Percentiles rank a stretch among this genome's conserved stretches.
Conservation (phyloP, 805 yeast species). For the Wickerhamia fluorescens region DNA sequence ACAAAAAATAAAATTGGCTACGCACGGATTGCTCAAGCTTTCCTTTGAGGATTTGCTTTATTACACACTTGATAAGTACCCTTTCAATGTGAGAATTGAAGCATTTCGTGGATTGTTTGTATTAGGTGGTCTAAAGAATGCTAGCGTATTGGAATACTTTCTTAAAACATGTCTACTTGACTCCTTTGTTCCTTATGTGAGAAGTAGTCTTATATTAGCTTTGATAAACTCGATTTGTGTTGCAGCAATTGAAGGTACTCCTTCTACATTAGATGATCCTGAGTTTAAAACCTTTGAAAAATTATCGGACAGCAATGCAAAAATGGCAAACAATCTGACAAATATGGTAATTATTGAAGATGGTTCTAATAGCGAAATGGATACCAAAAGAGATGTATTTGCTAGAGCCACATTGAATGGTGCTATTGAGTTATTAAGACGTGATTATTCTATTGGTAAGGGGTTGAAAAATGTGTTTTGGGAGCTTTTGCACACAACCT, state of each 20-base stretch:
- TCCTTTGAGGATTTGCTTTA: slow-evolving; percentile 49
- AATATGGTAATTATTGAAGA: slow-evolving; percentile 55
- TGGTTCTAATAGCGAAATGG: slow-evolving; percentile 35
- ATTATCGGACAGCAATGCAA: slow-evolving; percentile 13
- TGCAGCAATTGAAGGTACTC: slow-evolving; percentile 60
- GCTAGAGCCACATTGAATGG: slow-evolving; percentile 63
- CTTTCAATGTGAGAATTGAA: slow-evolving; percentile 49
- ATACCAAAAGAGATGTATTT: slow-evolving; percentile 52
- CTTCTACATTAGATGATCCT: slow-evolving; percentile 55
- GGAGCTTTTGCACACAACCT: slow-evolving; percentile 59
- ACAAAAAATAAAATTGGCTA: slow-evolving; percentile 54
- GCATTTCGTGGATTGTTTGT: slow-evolving; percentile 66
- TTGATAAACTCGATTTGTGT: slow-evolving; percentile 51
- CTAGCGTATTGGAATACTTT: slow-evolving; percentile 52
- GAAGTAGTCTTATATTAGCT: slow-evolving; percentile 39
- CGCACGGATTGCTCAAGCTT: slow-evolving; percentile 45
- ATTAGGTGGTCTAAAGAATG: slow-evolving; percentile 73
- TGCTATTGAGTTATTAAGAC: slow-evolving; percentile 55
- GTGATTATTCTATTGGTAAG: slow-evolving; percentile 48
- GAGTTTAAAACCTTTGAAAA: slow-evolving; percentile 43
- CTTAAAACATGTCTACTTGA: slow-evolving; percentile 54
- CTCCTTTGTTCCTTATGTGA: slow-evolving; percentile 41
- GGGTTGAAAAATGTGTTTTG: slow-evolving; percentile 60
- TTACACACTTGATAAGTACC: slow-evolving; percentile 41
- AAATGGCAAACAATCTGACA: slow-evolving; percentile 14